Base-by-base conservation (phyloP, 345 rosid genomes). In the Melastoma malabathricum region DNA sequence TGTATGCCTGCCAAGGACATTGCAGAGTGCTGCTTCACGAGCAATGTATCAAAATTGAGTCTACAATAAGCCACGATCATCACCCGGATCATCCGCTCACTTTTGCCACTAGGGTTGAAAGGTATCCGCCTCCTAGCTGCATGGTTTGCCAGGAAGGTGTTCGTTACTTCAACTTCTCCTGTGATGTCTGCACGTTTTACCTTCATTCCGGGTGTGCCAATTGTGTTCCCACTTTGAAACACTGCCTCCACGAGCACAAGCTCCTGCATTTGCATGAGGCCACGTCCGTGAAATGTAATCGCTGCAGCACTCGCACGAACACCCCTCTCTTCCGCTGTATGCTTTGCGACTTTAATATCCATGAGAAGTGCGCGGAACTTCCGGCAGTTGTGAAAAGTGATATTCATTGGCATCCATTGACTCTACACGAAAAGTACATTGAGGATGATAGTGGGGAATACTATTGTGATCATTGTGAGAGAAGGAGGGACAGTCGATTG, bases 131-230 rank as follows among this genome's bases (percentile, higher is more conserved):
- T n/a, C 0, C 18, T 0, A 18, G 6, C 22, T 18, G 50, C 1
- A 5, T 1, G 22, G 1, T 0, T 18, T 47, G 50, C 23, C 0
- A 0, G 0, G 0, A 0, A n/a, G 1, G 0, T 1, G 5, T 18
- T n/a, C 10, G 1, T 0, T 6, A 0, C 15, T 18, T 10, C 3
- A n/a, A 20, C 6, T 5, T 20, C 23, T 48, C 38, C 0, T 23
- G 52, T 13, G 10, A 31, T 19, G n/a, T 15, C 12, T 6, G 52
- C 16, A 9, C 14, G 0, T 17, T 22, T 15, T 5, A 22, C 15
- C 38, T 48, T 16, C 5, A 23, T 2, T 1, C 13, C 2, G 0
- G 0, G 10, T 48, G 18, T 48, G 52, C 38, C 14, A 2, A 0
- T 0, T 31, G 5, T n/a, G n/a, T n/a, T 29, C 38, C 38, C 38